Evolutionary conservation across 2,329 filamentous ascomycete genomes (phyloP).

Genomic region (Sclerotiophoma versabilis): DNA sequence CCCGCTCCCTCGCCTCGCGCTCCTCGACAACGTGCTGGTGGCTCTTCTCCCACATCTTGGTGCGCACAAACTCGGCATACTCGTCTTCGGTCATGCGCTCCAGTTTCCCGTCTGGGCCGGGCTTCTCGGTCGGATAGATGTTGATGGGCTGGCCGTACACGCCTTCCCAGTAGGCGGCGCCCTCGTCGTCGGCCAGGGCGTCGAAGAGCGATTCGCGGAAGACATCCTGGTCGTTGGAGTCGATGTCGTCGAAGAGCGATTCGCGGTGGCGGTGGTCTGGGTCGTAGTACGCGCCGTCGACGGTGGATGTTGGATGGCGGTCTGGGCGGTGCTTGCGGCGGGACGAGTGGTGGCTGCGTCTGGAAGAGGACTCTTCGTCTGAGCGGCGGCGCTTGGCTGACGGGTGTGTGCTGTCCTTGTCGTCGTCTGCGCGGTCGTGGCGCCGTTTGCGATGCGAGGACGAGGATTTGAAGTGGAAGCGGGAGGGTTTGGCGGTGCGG

Average conservation of each 20-base stretch:
- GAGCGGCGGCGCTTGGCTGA: constrained; percentile 25
- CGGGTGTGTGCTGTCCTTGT: constrained; percentile 8
- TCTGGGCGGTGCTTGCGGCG: constrained; percentile 27
- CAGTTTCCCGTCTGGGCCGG: constrained; percentile 62
- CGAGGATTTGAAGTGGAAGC: constrained; percentile 51
- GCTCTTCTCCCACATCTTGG: constrained; percentile 95
- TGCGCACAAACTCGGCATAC: constrained; percentile 84
- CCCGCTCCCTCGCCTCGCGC: constrained; percentile 64
- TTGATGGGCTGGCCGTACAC: constrained; percentile 98
- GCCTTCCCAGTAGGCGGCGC: constrained; percentile 90
- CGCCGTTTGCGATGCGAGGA: constrained; percentile 30
- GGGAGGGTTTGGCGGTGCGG: constrained; percentile 38
- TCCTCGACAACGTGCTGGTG: constrained; percentile 84
- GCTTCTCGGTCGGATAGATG: constrained; percentile 69
- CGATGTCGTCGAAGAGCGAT: constrained; percentile 41
- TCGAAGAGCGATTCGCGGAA: constrained; percentile 97
- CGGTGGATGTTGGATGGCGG: constrained; percentile 33
- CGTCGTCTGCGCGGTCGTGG: constrained; percentile 20
- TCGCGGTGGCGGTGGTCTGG: constrained; percentile 41
- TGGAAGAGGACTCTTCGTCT: constrained; percentile 8
- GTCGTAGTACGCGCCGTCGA: constrained; percentile 43
- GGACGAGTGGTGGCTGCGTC: constrained; percentile 18
- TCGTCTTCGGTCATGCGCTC: constrained; percentile 93
- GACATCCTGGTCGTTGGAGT: constrained; percentile 63
- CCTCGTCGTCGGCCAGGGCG: constrained; percentile 95